Percentiles rank a stretch among this genome's conserved stretches.
Conservation (phyloP, 768 basidiomycete genomes). For the Tricholoma furcatifolium region DNA sequence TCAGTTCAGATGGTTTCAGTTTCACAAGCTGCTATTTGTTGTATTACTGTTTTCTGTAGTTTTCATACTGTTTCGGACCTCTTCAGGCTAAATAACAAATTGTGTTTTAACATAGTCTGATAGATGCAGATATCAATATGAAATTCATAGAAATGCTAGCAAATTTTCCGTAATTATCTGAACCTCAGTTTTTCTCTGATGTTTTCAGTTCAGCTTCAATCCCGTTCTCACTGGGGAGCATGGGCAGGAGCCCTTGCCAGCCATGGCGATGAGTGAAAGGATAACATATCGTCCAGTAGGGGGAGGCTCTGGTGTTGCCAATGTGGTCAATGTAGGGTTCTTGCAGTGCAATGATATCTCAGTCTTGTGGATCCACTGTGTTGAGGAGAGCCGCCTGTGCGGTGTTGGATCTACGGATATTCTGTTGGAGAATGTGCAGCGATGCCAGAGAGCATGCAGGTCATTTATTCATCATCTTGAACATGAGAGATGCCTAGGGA, state of each 20-base stretch:
- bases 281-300: no score
- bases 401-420: constrained; percentile 22
- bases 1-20: no score
- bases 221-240: neutral
- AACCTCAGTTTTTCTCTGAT: neutral
- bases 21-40: no score
- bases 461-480: neutral
- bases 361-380: neutral
- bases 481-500: neutral
- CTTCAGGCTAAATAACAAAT: no score
- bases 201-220: neutral
- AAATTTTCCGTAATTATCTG: neutral
- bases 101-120: neutral
- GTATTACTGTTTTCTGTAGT: no score
- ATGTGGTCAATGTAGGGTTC: constrained; percentile 17
- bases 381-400: constrained; percentile 16
- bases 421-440: constrained; percentile 24
- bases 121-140: neutral
- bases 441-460: neutral
- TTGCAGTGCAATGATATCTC: no score
- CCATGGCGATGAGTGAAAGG: no score
- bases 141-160: neutral
- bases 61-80: no score
- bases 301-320: constrained; percentile 1
- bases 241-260: neutral